These are phyloP conservation scores for Discostella stelligeroides DNA, from an alignment of 108 stramenopile species.

Conservation along the genomic window DNA sequence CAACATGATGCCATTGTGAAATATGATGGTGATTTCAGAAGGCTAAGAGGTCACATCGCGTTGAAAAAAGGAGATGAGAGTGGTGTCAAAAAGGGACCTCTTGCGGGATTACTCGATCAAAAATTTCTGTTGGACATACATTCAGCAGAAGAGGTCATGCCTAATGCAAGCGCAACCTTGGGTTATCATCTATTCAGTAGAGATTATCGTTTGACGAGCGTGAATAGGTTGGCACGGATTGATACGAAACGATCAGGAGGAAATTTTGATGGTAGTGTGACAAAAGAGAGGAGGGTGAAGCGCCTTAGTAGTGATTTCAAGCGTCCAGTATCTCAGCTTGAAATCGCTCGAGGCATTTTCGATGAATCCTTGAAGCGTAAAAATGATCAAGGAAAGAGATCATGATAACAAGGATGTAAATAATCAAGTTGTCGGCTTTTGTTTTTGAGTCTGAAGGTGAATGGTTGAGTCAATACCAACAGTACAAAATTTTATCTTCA, in stretches of 20 bases:
- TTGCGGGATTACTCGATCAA: constrained; percentile 21
- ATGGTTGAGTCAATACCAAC: too few species aligned
- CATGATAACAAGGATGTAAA: constrained; percentile 2
- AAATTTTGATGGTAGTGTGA: not conserved
- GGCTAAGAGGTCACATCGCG: constrained; percentile 33
- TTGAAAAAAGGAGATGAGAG: constrained; percentile 25
- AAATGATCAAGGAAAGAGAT: constrained; percentile 14
- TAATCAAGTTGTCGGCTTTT: too few species aligned
- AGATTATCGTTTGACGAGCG: constrained; percentile 14
- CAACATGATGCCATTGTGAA: constrained; percentile 44
- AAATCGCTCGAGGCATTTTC: constrained; percentile 3
- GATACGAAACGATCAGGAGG: not conserved
- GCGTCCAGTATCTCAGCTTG: constrained; percentile 13
- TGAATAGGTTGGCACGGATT: not conserved
- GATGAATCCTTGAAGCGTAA: constrained; percentile 13
- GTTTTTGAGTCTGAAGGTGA: too few species aligned
- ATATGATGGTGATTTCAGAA: constrained; percentile 45
- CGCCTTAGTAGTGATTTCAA: not conserved
- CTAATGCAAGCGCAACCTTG: constrained; percentile 27
- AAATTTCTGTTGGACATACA: constrained; percentile 46
- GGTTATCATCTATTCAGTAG: constrained; percentile 15
- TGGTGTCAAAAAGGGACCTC: constrained; percentile 2
- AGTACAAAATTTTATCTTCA: too few species aligned
- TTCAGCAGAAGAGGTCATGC: constrained; percentile 41
- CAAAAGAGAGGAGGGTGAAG: constrained; percentile 1